Evolutionary conservation across 345 rosid species (phyloP).

Genomic region (Eucalyptus fibrosa): DNA sequence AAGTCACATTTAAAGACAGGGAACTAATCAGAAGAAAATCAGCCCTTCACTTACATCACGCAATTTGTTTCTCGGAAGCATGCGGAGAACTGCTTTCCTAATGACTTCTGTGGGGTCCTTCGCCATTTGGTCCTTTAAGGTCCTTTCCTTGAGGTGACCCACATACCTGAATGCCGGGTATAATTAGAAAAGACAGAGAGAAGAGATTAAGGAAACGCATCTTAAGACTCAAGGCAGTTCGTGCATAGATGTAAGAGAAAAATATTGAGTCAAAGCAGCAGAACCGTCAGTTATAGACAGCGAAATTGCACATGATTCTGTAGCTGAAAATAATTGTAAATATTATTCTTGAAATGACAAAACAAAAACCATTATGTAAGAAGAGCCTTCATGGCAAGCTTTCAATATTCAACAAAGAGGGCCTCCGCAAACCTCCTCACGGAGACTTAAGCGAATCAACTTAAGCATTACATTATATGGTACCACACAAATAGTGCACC

Average conservation of each 20-base stretch:
- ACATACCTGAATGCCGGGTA: constrained; percentile 34
- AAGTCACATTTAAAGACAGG: not conserved
- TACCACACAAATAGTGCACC: not conserved
- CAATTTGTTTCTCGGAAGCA: constrained; percentile 95
- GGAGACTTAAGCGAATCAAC: not conserved
- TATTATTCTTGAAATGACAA: not conserved
- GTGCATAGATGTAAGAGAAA: not conserved
- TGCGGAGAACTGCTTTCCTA: constrained; percentile 92
- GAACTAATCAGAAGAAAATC: not conserved
- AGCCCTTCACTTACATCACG: constrained; percentile 52
- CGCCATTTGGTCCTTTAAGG: constrained; percentile 83
- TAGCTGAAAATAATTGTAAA: not conserved
- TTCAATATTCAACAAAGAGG: not conserved
- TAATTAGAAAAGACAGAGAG: not conserved
- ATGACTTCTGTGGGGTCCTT: constrained; percentile 97
- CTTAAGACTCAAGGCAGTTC: not conserved
- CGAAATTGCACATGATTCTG: not conserved
- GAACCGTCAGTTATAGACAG: not conserved
- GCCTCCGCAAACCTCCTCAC: not conserved
- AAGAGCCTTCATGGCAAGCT: not conserved
- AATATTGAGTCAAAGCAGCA: not conserved
- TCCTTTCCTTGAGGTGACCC: constrained; percentile 93
- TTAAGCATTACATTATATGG: not conserved
- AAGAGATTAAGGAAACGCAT: not conserved
- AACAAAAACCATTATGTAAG: not conserved